A percentile compares a stretch with the other conserved stretches of the same genome.
Conservation (phyloP, 225 moss, liverwort and hornwort species). For the Marchantia polymorpha region DNA sequence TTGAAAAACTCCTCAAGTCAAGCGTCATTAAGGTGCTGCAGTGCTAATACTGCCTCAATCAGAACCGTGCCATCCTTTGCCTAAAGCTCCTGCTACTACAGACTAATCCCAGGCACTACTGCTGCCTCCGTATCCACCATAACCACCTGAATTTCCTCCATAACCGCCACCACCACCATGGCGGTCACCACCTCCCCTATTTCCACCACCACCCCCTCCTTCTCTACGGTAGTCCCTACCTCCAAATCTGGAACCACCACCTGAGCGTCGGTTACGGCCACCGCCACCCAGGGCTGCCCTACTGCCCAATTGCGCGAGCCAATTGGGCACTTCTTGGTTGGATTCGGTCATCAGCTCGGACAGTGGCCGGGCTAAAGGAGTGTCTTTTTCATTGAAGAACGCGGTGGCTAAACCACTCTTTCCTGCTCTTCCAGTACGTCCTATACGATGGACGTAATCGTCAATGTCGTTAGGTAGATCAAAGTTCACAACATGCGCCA, state of each 20-base stretch:
- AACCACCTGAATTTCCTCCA: constrained; percentile 49
- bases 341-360: constrained; percentile 89
- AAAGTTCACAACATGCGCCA: constrained; percentile 95
- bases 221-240: constrained; percentile 85
- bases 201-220: constrained; percentile 63
- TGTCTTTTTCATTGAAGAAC: constrained; percentile 91
- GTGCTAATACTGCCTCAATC: constrained; percentile 27
- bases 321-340: constrained; percentile 92
- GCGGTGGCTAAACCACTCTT: constrained; percentile 95
- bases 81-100: constrained; percentile 20
- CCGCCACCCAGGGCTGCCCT: constrained; percentile 56
- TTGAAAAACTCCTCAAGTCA: constrained; percentile 58
- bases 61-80: constrained; percentile 26
- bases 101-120: constrained; percentile 88
- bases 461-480: constrained; percentile 94
- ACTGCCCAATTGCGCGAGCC: constrained; percentile 70
- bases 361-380: constrained; percentile 66
- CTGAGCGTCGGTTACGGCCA: constrained; percentile 75
- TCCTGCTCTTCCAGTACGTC: constrained; percentile 93
- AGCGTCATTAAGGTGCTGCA: constrained; percentile 23
- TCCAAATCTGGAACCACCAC: constrained; percentile 83
- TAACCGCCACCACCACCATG: constrained; percentile 58
- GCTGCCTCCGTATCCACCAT: constrained; percentile 66
- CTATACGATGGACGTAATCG: constrained; percentile 97
- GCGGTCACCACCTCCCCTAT: constrained; percentile 53